A percentile compares a stretch with the other conserved stretches of the same genome.
Evolutionary conservation across 345 rosid species (phyloP).

Genomic region (Dovyalis caffra): DNA sequence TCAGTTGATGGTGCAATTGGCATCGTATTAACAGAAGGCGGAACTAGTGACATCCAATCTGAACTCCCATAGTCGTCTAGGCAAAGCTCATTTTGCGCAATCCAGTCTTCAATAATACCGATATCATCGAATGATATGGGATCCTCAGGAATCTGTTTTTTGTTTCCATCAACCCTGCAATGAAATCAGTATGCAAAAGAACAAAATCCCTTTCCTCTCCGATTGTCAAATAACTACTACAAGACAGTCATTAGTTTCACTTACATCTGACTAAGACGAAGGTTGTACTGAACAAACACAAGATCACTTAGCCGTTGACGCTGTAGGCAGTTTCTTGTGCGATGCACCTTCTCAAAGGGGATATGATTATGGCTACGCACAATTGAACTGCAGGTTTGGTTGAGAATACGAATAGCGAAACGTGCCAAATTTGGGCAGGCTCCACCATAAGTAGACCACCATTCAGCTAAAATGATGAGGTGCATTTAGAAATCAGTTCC

Average conservation of each 20-base stretch:
- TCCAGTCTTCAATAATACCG: slow-evolving; percentile 72
- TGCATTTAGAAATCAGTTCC: slow-evolving; percentile 3
- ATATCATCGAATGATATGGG: slow-evolving; percentile 49
- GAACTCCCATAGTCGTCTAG: slow-evolving; percentile 50
- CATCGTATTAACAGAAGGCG: slow-evolving; percentile 34
- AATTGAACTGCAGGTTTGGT: slow-evolving; percentile 71
- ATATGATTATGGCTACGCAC: slow-evolving; percentile 40
- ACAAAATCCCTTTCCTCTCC: slow-evolving; percentile 1
- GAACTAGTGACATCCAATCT: slow-evolving; percentile 74
- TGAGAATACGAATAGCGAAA: slow-evolving; percentile 71
- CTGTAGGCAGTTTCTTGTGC: slow-evolving; percentile 71
- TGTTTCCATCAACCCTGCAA: slow-evolving; percentile 37
- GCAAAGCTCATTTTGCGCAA: slow-evolving; percentile 45
- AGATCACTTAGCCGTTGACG: slow-evolving; percentile 65
- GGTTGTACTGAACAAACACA: slow-evolving; percentile 75
- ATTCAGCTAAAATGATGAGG: slow-evolving; percentile 56
- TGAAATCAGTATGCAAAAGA: slow-evolving; percentile 12
- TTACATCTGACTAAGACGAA: slow-evolving; percentile 67
- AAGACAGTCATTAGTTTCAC: slow-evolving; percentile 17
- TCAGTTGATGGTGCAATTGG: slow-evolving; percentile 44
- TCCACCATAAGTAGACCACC: slow-evolving; percentile 98
- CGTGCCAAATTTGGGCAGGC: slow-evolving; percentile 86
- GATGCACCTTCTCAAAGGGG: slow-evolving; percentile 46
- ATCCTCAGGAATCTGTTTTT: slow-evolving; percentile 39
- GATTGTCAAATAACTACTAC: slow-evolving; percentile 2